Evolutionary conservation across 2,329 filamentous ascomycete species (phyloP).

Genomic region (Dothidotthia symphoricarpi): DNA sequence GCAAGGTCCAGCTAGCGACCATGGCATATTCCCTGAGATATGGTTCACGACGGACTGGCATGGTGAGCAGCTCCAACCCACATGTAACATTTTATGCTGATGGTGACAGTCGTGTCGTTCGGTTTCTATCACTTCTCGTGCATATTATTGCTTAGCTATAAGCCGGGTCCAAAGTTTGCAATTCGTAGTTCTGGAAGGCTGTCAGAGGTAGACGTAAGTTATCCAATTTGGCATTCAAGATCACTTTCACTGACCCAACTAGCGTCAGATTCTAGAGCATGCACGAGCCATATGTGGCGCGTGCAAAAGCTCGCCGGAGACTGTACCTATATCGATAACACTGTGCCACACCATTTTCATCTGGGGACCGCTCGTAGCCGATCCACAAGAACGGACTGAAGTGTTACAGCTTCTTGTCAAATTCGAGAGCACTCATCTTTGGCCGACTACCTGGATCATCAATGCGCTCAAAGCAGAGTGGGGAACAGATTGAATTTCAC

Average conservation of each 20-base stretch:
- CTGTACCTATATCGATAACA: conserved; percentile 22
- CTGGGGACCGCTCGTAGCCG: conserved; percentile 25
- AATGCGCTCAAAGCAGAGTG: conserved; percentile 28
- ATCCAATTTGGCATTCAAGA: not conserved
- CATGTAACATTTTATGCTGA: not conserved
- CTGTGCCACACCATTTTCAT: conserved; percentile 31
- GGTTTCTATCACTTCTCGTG: conserved; percentile 31
- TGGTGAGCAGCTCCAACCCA: conserved; percentile 12
- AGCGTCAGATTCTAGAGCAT: conserved; percentile 25
- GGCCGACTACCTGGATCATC: conserved; percentile 36
- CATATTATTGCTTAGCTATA: conserved; percentile 32
- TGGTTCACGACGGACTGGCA: conserved; percentile 37
- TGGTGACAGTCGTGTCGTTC: conserved; percentile 22
- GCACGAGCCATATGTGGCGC: conserved; percentile 29
- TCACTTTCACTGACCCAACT: conserved; percentile 3
- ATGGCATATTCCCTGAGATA: conserved; percentile 23
- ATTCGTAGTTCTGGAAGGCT: conserved; percentile 20
- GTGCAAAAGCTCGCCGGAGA: conserved; percentile 25
- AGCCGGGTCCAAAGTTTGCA: conserved; percentile 29
- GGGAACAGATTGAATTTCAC: conserved; percentile 9
- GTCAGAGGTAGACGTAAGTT: conserved; percentile 23
- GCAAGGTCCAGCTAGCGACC: conserved; percentile 12
- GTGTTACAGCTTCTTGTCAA: conserved; percentile 23
- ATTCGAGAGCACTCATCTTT: conserved; percentile 25
- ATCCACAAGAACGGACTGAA: conserved; percentile 18